Evolutionary conservation across 176 grass and related monocot species (phyloP), one percentile per base, ranked within the genome.

Genomic region (Rhynchospora breviuscula): DNA sequence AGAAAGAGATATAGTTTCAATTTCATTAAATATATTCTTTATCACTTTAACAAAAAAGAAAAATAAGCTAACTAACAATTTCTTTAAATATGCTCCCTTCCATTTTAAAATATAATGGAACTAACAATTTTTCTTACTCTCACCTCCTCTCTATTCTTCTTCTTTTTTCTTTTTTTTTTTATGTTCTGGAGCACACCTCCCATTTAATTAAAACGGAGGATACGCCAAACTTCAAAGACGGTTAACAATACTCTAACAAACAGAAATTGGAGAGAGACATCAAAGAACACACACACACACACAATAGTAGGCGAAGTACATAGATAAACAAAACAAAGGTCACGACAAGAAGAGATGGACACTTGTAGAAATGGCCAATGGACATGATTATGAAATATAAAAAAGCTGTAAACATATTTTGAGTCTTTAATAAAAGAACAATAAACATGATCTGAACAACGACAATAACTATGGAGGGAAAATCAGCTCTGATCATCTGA

Each of bases 401-500:
- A 62, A 81, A 75, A 17, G 35, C 35, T 15, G 85, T 78, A 92
- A 87, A 85, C 83, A 83, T 59, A 43, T 71, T 63, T 87, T 57
- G 79, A 75, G 58, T 79, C 47, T 10, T 82, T 79, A 67, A 82
- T 22, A 88, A 85, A 85, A 77, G n/a, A 90, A 75, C n/a, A 14
- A 82, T 21, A 35, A 79, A 6, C 77, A 43, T 51, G 22, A 79
- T 29, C 15, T 7, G 59, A 63, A 82, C 62, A 82, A 52, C 17
- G 17, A n/a, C 46, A 82, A 81, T 49, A 68, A 67, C 5, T 66
- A 83, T 85, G 76, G 43, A 43, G 26, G 25, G 53, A 31, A 82
- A 84, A 86, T 83, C 67, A 95, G 88, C 74, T 92, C 71, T 84
- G 63, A 78, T 85, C 69, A 69, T 54, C 56, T 79, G 86, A 88